Evolutionary conservation across 345 rosid species (phyloP).

Genomic region (Lenwebbia sp.): DNA sequence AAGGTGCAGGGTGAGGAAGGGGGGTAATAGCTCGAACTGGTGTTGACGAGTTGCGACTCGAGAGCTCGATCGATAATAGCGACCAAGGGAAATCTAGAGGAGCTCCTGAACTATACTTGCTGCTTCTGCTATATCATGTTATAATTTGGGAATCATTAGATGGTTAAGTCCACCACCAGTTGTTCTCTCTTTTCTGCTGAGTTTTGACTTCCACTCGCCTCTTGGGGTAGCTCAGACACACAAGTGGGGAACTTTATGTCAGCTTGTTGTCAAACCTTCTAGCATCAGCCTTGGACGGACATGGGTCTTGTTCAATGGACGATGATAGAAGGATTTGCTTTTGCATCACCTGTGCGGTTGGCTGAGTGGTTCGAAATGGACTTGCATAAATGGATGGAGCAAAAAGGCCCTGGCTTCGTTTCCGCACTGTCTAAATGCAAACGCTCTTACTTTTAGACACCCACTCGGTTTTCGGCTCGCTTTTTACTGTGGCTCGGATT

Average conservation of each 20-base stretch:
- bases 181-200: not conserved
- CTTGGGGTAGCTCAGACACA: not conserved
- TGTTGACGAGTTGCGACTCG: not conserved
- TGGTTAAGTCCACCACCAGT: not conserved
- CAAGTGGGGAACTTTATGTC: not conserved
- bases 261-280: not conserved
- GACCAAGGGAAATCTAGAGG: not conserved
- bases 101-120: not conserved
- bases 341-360: not conserved
- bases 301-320: not conserved
- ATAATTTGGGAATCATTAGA: not conserved
- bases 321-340: not conserved
- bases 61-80: not conserved
- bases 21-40: not conserved
- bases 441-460: not conserved
- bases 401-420: not conserved
- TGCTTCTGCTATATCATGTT: not conserved
- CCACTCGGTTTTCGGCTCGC: not conserved
- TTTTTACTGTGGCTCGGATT: not conserved
- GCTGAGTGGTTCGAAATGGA: not conserved
- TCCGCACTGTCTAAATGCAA: not conserved
- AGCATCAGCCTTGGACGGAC: not conserved
- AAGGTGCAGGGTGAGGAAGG: not conserved
- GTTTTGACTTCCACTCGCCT: not conserved
- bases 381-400: not conserved